These are phyloP conservation scores for Calocybe cyanea DNA, from an alignment of 768 basidiomycete species.

Conservation along the genomic window DNA sequence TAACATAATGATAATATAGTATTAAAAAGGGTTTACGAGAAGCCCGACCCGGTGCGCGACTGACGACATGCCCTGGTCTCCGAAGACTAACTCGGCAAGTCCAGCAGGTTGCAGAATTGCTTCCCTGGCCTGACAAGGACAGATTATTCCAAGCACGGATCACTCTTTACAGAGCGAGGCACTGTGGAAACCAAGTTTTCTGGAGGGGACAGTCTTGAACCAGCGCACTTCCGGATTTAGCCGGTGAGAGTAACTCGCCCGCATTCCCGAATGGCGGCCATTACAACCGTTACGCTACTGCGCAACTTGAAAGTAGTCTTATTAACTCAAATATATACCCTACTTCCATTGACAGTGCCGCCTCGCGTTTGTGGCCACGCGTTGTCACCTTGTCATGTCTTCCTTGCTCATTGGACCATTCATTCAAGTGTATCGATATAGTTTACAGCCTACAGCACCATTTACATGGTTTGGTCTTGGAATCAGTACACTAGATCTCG, in stretches of 20 bases:
- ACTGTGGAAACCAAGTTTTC: constrained; percentile 89
- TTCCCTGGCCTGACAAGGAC: constrained; percentile 86
- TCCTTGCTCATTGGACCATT: constrained; percentile 33
- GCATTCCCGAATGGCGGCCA: constrained; percentile 81
- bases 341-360: background rate
- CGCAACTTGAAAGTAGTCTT: constrained; percentile 14
- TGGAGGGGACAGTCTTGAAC: constrained; percentile 93
- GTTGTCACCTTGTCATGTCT: constrained; percentile 23
- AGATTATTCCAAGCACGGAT: constrained; percentile 74
- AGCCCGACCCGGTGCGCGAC: constrained; percentile 79
- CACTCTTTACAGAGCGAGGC: constrained; percentile 61
- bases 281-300: constrained; percentile 74
- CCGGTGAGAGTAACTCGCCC: constrained; percentile 61
- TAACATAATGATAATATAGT: background rate
- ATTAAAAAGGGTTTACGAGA: constrained; percentile 79
- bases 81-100: constrained; percentile 89
- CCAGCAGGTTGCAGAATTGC: constrained; percentile 89
- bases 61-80: constrained; percentile 84
- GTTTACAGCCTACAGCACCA: constrained; percentile 56
- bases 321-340: too few species aligned
- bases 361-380: background rate
- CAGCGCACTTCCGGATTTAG: constrained; percentile 69
- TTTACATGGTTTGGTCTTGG: constrained; percentile 63
- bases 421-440: constrained; percentile 47
- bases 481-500: constrained; percentile 63